Conservation (phyloP, 129 eudicot genomes). For the Flaveria ramosissima region DNA sequence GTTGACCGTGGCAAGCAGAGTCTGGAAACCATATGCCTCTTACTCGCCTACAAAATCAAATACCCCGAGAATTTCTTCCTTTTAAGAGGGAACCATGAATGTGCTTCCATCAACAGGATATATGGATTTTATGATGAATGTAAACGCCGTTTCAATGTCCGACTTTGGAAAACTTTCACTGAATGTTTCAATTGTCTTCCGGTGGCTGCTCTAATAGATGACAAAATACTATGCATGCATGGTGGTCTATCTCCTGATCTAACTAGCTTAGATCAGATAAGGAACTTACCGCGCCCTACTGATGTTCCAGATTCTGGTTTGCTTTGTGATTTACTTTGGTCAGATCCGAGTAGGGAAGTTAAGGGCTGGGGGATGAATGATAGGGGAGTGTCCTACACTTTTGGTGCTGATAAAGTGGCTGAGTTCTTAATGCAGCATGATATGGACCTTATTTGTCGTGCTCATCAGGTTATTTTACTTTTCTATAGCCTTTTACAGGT, state of each 20-base stretch:
- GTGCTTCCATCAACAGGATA: conserved; percentile 79
- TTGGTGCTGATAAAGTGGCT: conserved; percentile 73
- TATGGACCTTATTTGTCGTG: conserved; percentile 85
- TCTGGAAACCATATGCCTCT: conserved; percentile 74
- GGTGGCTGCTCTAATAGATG: conserved; percentile 83
- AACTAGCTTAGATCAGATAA: conserved; percentile 63
- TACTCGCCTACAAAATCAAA: conserved; percentile 77
- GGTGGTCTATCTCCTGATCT: conserved; percentile 86
- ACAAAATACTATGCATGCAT: conserved; percentile 85
- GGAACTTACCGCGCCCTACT: conserved; percentile 66
- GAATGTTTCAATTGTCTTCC: conserved; percentile 86
- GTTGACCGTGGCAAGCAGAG: conserved; percentile 89
- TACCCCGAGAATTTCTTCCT: conserved; percentile 79
- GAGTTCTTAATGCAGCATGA: conserved; percentile 78
- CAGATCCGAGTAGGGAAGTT: conserved; percentile 71
- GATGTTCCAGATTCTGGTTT: conserved; percentile 85
- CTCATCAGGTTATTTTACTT: conserved; percentile 60
- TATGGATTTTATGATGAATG: conserved; percentile 88
- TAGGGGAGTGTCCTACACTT: conserved; percentile 77
- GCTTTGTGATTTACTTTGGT: conserved; percentile 85
- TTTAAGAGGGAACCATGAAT: conserved; percentile 75
- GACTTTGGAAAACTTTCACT: conserved; percentile 73
- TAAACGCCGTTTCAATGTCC: conserved; percentile 77
- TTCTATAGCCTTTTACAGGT: not conserved
- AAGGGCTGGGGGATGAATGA: conserved; percentile 89